Conservation (phyloP, 2,329 filamentous ascomycete genomes). For the Phialophora expanda region DNA sequence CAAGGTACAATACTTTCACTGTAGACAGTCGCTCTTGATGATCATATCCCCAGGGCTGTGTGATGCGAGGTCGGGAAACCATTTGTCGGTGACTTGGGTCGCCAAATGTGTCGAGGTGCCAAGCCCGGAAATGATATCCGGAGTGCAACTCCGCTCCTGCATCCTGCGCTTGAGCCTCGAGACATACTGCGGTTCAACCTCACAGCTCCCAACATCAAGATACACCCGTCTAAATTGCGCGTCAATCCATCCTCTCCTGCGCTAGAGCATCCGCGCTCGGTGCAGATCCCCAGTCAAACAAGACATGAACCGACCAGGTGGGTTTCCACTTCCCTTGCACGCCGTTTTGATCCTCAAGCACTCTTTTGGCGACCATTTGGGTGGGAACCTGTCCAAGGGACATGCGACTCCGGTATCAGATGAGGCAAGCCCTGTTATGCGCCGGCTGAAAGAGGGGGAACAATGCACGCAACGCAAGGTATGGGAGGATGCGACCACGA, state of each 20-base stretch:
- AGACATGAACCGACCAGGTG: constrained; percentile 35
- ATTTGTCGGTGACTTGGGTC: not conserved
- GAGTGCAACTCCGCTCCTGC: constrained; percentile 3
- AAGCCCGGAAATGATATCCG: constrained; percentile 6
- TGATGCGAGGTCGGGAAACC: not conserved
- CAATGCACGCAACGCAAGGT: not conserved
- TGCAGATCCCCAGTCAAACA: constrained; percentile 3
- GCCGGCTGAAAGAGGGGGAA: not conserved
- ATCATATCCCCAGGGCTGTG: not conserved
- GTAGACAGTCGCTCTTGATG: not conserved
- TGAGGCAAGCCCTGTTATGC: not conserved
- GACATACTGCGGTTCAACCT: constrained; percentile 2
- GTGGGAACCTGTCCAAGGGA: not conserved
- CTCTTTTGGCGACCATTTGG: not conserved
- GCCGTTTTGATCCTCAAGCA: constrained; percentile 1
- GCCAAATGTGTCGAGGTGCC: not conserved
- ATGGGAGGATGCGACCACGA: not conserved
- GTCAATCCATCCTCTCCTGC: constrained; percentile 6
- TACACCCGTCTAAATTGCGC: not conserved
- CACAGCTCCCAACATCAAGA: not conserved
- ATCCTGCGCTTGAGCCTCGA: constrained; percentile 7
- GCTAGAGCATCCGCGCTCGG: constrained; percentile 11
- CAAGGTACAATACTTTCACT: not conserved
- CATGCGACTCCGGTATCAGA: not conserved
- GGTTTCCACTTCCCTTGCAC: constrained; percentile 21